Conservation (phyloP, 345 rosid genomes). For the Populus euphratica region DNA sequence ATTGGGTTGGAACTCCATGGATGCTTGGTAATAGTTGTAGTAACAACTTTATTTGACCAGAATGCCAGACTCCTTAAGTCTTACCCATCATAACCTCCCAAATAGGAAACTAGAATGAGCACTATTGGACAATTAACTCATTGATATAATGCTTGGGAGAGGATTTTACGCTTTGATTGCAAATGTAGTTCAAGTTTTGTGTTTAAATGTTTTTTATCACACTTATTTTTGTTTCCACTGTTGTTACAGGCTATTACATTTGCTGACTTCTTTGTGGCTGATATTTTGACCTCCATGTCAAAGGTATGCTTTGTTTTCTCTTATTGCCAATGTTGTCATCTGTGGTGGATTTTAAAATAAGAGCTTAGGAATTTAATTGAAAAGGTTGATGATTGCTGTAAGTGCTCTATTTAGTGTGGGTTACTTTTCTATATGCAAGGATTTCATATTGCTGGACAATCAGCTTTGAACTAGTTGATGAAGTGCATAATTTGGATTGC, state of each 20-base stretch:
- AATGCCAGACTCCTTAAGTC: background rate
- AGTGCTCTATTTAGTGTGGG: background rate
- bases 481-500: background rate
- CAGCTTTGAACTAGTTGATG: background rate
- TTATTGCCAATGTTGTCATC: background rate
- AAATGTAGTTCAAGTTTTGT: background rate
- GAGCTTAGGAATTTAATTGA: background rate
- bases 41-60: background rate
- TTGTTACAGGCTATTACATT: constrained; percentile 69
- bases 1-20: background rate
- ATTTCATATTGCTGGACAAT: constrained; percentile 1
- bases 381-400: background rate
- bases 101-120: background rate
- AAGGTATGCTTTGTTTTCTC: constrained; percentile 52
- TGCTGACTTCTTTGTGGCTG: constrained; percentile 90
- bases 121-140: background rate
- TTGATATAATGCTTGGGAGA: background rate
- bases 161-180: background rate
- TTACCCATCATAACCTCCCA: background rate
- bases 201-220: no score
- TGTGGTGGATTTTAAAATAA: background rate
- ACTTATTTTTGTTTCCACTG: constrained; percentile 1
- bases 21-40: background rate
- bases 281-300: constrained; percentile 89
- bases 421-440: background rate